Evolutionary conservation across 768 basidiomycete species (phyloP), one percentile per base, ranked within the genome.

Genomic region (Mycena capillaripes): DNA sequence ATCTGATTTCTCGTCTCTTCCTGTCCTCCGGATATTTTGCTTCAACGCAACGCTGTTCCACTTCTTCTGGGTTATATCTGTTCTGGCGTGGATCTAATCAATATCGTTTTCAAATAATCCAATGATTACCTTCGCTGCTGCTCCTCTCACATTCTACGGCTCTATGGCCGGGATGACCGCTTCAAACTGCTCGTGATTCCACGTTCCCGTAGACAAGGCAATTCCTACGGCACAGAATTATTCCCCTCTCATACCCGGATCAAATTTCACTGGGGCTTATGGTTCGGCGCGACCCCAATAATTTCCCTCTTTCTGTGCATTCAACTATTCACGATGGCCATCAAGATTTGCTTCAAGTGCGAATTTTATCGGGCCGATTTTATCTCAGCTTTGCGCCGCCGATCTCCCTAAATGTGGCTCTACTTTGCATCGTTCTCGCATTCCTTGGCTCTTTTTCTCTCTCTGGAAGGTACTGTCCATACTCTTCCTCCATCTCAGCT

Each of bases 11-110:
- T 36, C 34, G 34, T 36, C 12, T 36, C 7, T 36, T 36, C 34
- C 34, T 36, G 34, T 12, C 34, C 34, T 36, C 34, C 12, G 34
- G 34, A 36, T 44, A 21, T 17, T 44, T 21, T n/a, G n/a, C n/a
- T n/a, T n/a, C n/a, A n/a, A n/a, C n/a, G n/a, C 55, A 32, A 56
- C 56, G 36, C 32, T 57, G 32, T 19, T 57, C 9, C 56, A 57
- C 56, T 57, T 36, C 32, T 57, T 57, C 30, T 34, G 30, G 8
- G 56, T 23, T 57, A n/a, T 57, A 21, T 57, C 32, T 57, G 21
- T 25, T 36, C 56, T 57, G 56, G 32, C 56, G n/a, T 34, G 46
- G 56, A 57, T 57, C 36, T 57, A 57, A 57, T 57, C 56, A 57
- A 57, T 57, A 36, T 36, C 36, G 38, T 57, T 57, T 57, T 34